Evolutionary conservation across 352 stramenopile species (phyloP).

Genomic region (Pythium inflatum): DNA sequence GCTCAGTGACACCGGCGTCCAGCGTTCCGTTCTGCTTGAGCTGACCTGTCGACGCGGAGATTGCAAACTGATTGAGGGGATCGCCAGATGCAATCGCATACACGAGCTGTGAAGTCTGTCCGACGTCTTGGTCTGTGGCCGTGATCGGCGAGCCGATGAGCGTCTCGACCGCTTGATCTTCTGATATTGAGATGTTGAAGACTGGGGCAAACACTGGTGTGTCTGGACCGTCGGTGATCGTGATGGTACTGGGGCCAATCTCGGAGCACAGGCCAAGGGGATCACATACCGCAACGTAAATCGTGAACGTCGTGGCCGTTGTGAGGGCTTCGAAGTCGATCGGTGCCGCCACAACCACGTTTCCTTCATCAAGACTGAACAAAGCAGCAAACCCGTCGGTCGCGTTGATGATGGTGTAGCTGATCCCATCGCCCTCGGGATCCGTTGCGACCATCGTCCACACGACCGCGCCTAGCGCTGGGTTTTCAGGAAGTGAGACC

Average conservation of each 20-base stretch:
- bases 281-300: conserved; percentile 47
- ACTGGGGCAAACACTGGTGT: conserved; percentile 38
- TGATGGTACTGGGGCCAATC: conserved; percentile 44
- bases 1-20: conserved; percentile 39
- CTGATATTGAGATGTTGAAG: conserved; percentile 18
- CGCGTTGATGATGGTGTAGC: conserved; percentile 20
- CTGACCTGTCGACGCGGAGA: conserved; percentile 40
- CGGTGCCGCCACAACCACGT: conserved; percentile 5
- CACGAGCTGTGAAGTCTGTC: conserved; percentile 42
- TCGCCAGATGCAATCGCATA: conserved; percentile 58
- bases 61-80: conserved; percentile 46
- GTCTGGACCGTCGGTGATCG: conserved; percentile 49
- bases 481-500: conserved; percentile 43
- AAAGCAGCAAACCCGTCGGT: conserved; percentile 20
- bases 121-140: conserved; percentile 54
- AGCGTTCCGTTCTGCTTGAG: conserved; percentile 39
- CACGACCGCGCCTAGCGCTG: conserved; percentile 34
- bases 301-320: conserved; percentile 31
- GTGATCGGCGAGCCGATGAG: conserved; percentile 35
- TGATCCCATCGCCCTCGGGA: conserved; percentile 47
- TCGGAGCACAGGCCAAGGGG: conserved; percentile 43
- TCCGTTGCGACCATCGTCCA: conserved; percentile 35
- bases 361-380: conserved; percentile 16
- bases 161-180: conserved; percentile 21
- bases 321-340: conserved; percentile 36